Percentiles rank a stretch among this genome's conserved stretches.
Conservation (phyloP, 306 rosid species). For the Sicyos baderoa region DNA sequence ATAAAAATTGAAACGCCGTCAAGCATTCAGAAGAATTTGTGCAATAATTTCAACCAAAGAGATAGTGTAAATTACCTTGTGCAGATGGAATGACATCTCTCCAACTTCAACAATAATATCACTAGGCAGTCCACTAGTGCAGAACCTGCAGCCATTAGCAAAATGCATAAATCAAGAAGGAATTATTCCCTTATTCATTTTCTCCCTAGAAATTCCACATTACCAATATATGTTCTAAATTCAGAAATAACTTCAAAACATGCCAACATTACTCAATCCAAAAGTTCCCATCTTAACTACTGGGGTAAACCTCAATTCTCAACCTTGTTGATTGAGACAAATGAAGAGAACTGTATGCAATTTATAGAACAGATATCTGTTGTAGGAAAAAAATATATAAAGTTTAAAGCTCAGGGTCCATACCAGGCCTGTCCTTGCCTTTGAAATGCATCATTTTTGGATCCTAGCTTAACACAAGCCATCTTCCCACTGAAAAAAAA, state of each 20-base stretch:
- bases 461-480: conserved; percentile 95
- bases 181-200: conserved; percentile 5
- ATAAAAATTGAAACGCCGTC: too few relatives aligned
- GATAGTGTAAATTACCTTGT: conserved; percentile 51
- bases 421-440: conserved; percentile 99
- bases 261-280: not conserved
- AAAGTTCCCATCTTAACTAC: not conserved
- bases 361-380: not conserved
- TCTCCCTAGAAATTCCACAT: not conserved
- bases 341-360: not conserved
- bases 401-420: conserved; percentile 1
- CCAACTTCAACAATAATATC: conserved; percentile 87
- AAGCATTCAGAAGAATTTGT: too few relatives aligned
- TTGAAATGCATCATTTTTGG: conserved; percentile 86
- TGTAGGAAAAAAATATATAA: not conserved
- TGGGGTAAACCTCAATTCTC: too few relatives aligned
- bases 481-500: conserved; percentile 28
- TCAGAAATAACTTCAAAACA: not conserved
- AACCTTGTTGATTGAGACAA: not conserved
- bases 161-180: not conserved
- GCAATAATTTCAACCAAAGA: not conserved
- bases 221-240: not conserved
- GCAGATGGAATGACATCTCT: conserved; percentile 96
- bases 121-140: conserved; percentile 94
- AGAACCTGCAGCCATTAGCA: conserved; percentile 53